These are phyloP conservation scores for Quercus aquifolioides DNA, from an alignment of 306 rosid genomes.

Conservation along the genomic window DNA sequence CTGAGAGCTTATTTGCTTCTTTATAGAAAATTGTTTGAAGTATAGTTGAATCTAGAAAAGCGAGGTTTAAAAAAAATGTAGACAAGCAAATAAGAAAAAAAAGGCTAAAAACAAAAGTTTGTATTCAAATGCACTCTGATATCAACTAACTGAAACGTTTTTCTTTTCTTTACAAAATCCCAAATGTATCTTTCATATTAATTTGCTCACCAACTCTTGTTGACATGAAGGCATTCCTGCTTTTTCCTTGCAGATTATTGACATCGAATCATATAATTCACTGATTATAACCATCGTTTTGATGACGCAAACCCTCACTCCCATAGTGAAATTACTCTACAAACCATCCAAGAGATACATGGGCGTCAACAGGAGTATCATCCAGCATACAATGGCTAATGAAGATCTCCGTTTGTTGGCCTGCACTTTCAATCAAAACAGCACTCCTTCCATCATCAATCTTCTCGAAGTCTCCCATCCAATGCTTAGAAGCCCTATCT, in stretches of 20 bases:
- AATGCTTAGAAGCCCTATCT: conserved; percentile 32
- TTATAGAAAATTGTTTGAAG: no score
- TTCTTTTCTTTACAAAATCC: no score
- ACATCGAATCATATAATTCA: conserved; percentile 27
- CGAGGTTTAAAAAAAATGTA: no score
- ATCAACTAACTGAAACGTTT: no score
- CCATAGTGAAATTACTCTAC: conserved; percentile 39
- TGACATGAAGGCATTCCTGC: background rate
- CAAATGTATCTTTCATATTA: background rate
- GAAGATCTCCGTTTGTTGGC: conserved; percentile 39
- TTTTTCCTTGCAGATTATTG: conserved; percentile 45
- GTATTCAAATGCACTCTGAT: no score
- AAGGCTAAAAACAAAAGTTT: no score
- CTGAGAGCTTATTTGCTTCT: no score
- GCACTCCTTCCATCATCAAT: conserved; percentile 45
- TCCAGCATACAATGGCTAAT: conserved; percentile 31
- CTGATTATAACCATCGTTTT: conserved; percentile 34
- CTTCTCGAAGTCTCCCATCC: conserved; percentile 53
- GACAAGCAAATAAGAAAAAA: no score
- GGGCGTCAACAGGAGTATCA: conserved; percentile 27
- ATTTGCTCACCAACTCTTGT: background rate
- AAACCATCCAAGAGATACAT: conserved; percentile 52
- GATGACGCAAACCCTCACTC: conserved; percentile 35
- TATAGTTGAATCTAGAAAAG: no score
- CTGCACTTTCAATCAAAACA: conserved; percentile 42